Base-by-base conservation (phyloP, 2,329 filamentous ascomycete genomes). In the Fusarium metavorans region DNA sequence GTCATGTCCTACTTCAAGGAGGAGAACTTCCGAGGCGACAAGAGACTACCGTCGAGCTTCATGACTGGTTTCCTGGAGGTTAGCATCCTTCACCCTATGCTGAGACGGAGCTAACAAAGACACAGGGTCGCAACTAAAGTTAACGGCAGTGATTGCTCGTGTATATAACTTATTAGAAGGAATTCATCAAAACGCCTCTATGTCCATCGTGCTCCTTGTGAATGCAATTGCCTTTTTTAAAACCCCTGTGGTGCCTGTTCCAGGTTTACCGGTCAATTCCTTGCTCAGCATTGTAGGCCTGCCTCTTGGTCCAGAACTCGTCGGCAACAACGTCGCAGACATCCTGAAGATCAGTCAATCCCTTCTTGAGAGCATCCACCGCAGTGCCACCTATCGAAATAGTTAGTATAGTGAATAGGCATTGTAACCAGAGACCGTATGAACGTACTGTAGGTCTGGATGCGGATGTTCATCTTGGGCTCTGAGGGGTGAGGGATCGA, bases 401-500 rank as follows among this genome's bases (percentile, higher is more conserved):
- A 66, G 57, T 76, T 63, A 75, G 56, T 35, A 62, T 23, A 8
- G 14, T 20, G 20, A 30, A 10, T 32, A 4, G 5, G 16, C 37
- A 14, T 30, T 48, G n/a, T 37, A 13, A 18, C 6, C 14, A 23
- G 25, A n/a, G 30, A 18, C n/a, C 32, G 61, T 16, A 18, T 63
- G 32, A 52, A 84, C 91, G 81, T 86, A 98, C 96, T 94, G 80
- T 97, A 98, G 76, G 96, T 99, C 84, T 99, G 97, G 73, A 99
- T 98, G 79, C 97, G 91, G 72, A 99, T 87, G 81, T 98, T 98
- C 96, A 99, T 98, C 85, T 97, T 97, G 45, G 92, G 87, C 84
- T 99, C 97, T 43, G 95, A 97, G 60, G 97, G 97, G 84, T 99
- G 97, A 34, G 97, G 97, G 71, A 99, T 98, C 9, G 96, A 94